Base-by-base conservation (phyloP, 768 basidiomycete genomes). In the Kwoniella botswanensis region DNA sequence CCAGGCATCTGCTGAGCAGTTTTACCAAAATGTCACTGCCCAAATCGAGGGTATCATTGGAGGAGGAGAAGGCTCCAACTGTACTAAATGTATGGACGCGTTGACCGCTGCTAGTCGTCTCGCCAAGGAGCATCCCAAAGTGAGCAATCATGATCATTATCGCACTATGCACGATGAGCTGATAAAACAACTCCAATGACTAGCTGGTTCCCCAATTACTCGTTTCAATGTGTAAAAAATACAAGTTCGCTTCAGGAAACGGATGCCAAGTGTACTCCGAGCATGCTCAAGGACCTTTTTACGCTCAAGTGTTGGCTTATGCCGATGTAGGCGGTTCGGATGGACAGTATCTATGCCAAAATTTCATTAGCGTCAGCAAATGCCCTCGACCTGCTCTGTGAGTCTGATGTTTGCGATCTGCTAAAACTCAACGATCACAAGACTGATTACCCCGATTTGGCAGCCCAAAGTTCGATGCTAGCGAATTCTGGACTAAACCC, bases 241-340 rank as follows among this genome's bases (percentile, higher is more conserved):
- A 90, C 82, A 85, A 87, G 57, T 86, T 90, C 79, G 85, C 87
- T 35, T 24, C 46, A 24, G 56, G 41, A 13, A 46, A 65, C 9
- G 71, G 59, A 59, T 75, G 72, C 52, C 64, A 60, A 56, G 67
- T 65, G 6, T 69, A 67, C 35, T 58, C 59, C 0, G 74, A 61
- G 60, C 77, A 84, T 64, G 86, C 85, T 4, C 78, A 88, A 18
- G 91, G 91, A 0, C 83, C 89, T 3, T 85, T 90, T 35, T 79
- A 91, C 69, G 90, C 91, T 0, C 91, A 92, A 81, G 90, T 92
- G 12, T 71, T 90, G 50, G 88, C 90, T 12, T 89, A 89, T 71
- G 89, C 91, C 7, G 88, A 92, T 76, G 88, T 90, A 2, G 88
- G 88, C 13, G 90, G 90, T 5, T 88, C 88, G 65, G 91, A 92